Evolutionary conservation across 768 basidiomycete genomes (phyloP), one percentile per base, ranked within the genome.

Genomic region (Russula griseocarnosa): DNA sequence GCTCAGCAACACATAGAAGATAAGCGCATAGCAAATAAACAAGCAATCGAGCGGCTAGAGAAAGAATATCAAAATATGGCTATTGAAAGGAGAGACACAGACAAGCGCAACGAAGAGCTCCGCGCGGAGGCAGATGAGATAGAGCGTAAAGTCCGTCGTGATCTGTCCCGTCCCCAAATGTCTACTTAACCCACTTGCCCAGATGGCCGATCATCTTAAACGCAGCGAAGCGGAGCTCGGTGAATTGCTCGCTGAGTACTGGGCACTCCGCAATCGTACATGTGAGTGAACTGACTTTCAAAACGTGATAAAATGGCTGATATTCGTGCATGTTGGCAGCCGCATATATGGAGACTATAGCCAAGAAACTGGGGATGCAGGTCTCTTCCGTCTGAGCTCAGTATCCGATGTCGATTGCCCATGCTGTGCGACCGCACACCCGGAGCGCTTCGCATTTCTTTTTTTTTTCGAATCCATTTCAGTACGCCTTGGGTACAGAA

Each of bases 301-400:
- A 40, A 16, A 30, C 5, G 42, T 13, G 18, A 36, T 22, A 32
- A 11, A 8, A 7, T 59, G 18, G 47, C 22, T 24, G 2, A 50
- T 7, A 10, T 5, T 24, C 49, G 38, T 55, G 58, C 34, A 44
- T 50, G 58, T 24, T 42, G 58, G 26, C 67, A 92, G 91, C 91
- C 72, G 82, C 91, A 2, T 93, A 90, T 70, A 92, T 92, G 90
- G 90, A 91, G 73, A 91, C 87, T 0, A 76, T 92, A 30, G 88
- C 90, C 4, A 89, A 89, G 74, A 89, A 90, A 69, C 78, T 93
- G 50, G 89, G 87, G 58, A 79, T 90, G 81, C 77, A 72, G 44
- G 62, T 68, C 36, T 70, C 73, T 3, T 72, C 65, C 34, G 57
- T 62, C 30, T 62, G 36, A 62, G 24, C 40, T 34, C 34, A 13